Base-by-base conservation (phyloP, 148 eudicot genomes). In the Spergularia marina region DNA sequence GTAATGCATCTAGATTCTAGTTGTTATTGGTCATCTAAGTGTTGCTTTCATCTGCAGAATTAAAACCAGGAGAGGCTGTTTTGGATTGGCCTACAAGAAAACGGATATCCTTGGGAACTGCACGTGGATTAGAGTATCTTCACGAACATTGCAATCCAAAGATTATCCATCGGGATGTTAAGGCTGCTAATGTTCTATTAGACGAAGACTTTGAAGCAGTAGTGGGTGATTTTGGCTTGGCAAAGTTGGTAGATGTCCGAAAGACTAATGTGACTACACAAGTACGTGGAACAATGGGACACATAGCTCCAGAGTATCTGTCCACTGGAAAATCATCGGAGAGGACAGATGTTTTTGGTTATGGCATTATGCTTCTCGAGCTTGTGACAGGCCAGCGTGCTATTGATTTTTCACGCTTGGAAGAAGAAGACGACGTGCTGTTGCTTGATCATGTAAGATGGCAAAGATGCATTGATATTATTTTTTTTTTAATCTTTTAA, bases 111-210 rank as follows among this genome's bases (percentile, higher is more conserved):
- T 65, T 88, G 79, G 91, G 91, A 64, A 88, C 89, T 34, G 89
- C 89, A 53, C 89, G 87, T 76, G 91, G 91, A 57, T 65, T 88
- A 60, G 91, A 85, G 79, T 88, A 88, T 85, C 86, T 88, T 74
- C 91, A 88, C 56, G 91, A 86, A 68, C 91, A 88, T 76, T 88
- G 88, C 81, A 81, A 86, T 70, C 88, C 88, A 30, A 86, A 86
- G 81, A 86, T 86, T 53, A 86, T 86, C 25, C 88, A 86, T 57
- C 86, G 88, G 71, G 88, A 86, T 71, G 88, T 86, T 13, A 86
- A 86, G 83, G 88, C 88, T 78, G 88, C 88, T 76, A 86, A 86
- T 81, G 88, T 86, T 20, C 65, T 86, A 68, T 74, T 86, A 55
- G 88, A 86, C 67, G 86, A 86, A 61, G 72, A 79, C 17, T 86